phyloP scores from a whole-genome alignment of 495 filamentous ascomycete genomes.

The Amphirosellinia nigrospora region DNA sequence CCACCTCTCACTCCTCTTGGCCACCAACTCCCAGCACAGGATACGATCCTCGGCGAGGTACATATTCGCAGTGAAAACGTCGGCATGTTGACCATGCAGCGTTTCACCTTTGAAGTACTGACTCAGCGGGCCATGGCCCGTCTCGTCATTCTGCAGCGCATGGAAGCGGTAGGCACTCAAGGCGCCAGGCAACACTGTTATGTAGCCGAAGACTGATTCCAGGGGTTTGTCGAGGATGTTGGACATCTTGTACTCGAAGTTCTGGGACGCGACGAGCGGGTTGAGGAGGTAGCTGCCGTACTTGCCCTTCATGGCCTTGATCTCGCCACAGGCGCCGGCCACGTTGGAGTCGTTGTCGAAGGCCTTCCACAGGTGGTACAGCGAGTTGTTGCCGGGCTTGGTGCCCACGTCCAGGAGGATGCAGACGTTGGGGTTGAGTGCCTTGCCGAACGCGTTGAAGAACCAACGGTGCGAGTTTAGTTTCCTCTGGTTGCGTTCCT shows the following conservation, averaged over 20 bases:
- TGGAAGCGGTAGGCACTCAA: constrained; percentile 96
- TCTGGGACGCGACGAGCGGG: constrained; percentile 94
- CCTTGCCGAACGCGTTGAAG: constrained; percentile 96
- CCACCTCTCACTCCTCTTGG: constrained; percentile 94
- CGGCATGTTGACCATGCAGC: constrained; percentile 92
- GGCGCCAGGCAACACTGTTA: constrained; percentile 94
- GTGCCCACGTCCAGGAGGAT: constrained; percentile 97
- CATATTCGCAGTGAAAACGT: constrained; percentile 99
- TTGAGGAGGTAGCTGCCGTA: constrained; percentile 84
- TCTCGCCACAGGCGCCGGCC: constrained; percentile 95
- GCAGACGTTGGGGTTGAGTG: constrained; percentile 93
- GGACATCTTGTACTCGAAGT: constrained; percentile 99
- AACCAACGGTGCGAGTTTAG: constrained; percentile 99
- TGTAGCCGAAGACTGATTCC: constrained; percentile 97
- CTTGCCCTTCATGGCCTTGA: constrained; percentile 92
- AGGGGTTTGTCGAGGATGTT: constrained; percentile 98
- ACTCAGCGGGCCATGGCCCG: constrained; percentile 90
- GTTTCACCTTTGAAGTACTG: constrained; percentile 99
- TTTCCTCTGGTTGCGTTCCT: constrained; percentile 98
- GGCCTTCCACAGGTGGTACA: constrained; percentile 99
- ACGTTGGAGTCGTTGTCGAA: constrained; percentile 98
- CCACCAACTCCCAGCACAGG: constrained; percentile 98
- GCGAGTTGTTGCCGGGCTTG: constrained; percentile 78
- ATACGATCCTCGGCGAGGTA: constrained; percentile 98
- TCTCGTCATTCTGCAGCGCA: constrained; percentile 95